These are phyloP conservation scores for Sarcodon sp. DNA, from an alignment of 768 basidiomycete species.

Conservation along the genomic window DNA sequence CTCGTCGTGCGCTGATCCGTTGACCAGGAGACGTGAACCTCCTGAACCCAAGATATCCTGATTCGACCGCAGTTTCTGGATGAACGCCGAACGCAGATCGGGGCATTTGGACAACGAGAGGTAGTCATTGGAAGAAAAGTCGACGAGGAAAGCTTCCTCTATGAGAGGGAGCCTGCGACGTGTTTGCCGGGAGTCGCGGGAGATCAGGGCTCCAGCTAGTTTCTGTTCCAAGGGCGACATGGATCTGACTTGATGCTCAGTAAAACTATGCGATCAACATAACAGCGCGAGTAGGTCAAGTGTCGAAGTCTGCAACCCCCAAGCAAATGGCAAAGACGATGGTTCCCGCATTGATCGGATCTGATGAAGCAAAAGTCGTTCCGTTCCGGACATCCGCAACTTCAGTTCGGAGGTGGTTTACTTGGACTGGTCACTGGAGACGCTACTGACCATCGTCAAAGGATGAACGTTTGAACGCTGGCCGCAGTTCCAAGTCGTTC, in stretches of 20 bases:
- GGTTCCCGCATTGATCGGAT: too few species aligned
- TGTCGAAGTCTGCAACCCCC: too few species aligned
- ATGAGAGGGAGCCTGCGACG: constrained; percentile 54
- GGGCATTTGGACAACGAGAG: constrained; percentile 63
- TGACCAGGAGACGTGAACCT: constrained; percentile 78
- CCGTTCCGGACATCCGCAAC: too few species aligned
- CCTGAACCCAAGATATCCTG: constrained; percentile 74
- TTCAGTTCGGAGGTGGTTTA: too few species aligned
- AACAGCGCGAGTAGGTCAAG: too few species aligned
- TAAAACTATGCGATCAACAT: too few species aligned
- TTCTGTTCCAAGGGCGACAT: constrained; percentile 22
- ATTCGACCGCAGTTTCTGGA: constrained; percentile 32
- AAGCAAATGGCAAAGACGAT: too few species aligned
- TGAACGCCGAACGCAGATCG: constrained; percentile 42
- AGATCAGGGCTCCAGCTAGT: constrained; percentile 41
- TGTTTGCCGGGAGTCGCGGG: constrained; percentile 55
- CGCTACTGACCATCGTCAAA: too few species aligned
- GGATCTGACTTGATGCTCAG: background rate
- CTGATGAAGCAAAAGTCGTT: too few species aligned
- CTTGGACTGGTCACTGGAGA: too few species aligned
- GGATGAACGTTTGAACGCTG: too few species aligned
- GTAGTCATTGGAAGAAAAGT: constrained; percentile 91
- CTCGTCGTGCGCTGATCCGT: constrained; percentile 51
- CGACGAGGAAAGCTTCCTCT: constrained; percentile 29
- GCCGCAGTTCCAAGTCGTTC: too few species aligned